phyloP scores from a whole-genome alignment of 192 early-diverging fungal species.

The Dissophora globulifera region DNA sequence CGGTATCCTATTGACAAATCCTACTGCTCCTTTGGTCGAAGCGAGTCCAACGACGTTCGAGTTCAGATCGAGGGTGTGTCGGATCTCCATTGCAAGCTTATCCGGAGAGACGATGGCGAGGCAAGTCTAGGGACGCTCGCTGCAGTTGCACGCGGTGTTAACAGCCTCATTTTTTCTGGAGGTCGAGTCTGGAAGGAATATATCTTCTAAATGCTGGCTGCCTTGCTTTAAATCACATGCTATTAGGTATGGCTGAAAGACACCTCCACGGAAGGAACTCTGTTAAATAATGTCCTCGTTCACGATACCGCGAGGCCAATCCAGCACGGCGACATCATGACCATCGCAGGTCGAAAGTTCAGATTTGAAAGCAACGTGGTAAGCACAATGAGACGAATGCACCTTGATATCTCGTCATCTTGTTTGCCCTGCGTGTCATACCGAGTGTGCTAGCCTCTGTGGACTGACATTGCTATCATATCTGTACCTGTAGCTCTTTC shows the following conservation, averaged over 20 bases:
- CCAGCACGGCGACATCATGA: constrained; percentile 34
- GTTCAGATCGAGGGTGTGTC: constrained; percentile 41
- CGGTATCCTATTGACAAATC: constrained; percentile 50
- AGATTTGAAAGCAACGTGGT: constrained; percentile 36
- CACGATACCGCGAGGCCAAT: constrained; percentile 35
- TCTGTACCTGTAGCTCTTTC: constrained; percentile 16
- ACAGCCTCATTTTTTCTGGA: too few relatives aligned
- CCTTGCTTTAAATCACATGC: not conserved
- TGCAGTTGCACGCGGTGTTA: too few relatives aligned
- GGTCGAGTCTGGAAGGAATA: too few relatives aligned
- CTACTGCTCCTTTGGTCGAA: constrained; percentile 39
- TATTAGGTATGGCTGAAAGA: constrained; percentile 44
- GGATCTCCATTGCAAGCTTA: constrained; percentile 40
- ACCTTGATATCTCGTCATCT: not conserved
- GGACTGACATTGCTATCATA: too few relatives aligned
- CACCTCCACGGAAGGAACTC: constrained; percentile 32
- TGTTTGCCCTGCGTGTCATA: too few relatives aligned
- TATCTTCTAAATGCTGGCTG: too few relatives aligned
- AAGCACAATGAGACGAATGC: not conserved
- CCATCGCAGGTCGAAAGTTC: constrained; percentile 40
- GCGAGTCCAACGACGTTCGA: constrained; percentile 23
- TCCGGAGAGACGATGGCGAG: constrained; percentile 42
- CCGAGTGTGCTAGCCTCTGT: too few relatives aligned
- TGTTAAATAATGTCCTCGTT: constrained; percentile 37
- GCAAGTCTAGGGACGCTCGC: too few relatives aligned